These are phyloP conservation scores for Ceratocystis variospora DNA, from an alignment of 2,329 filamentous ascomycete species.

Conservation along the genomic window DNA sequence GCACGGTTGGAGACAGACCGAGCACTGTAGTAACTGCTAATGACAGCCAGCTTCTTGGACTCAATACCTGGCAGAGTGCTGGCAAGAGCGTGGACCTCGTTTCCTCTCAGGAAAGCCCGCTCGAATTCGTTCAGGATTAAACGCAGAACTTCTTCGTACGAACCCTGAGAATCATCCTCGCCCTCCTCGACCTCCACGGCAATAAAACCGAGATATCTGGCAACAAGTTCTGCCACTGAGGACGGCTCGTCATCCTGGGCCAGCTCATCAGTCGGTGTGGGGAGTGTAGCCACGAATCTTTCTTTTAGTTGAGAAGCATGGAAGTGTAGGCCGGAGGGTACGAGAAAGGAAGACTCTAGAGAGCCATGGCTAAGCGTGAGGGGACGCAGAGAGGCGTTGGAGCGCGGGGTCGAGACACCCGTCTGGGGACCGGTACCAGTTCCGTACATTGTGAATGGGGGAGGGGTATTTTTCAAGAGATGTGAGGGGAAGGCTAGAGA, in stretches of 20 bases:
- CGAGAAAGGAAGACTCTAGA: slow-evolving; percentile 89
- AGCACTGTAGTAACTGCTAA: slow-evolving; percentile 83
- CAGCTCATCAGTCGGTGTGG: slow-evolving; percentile 86
- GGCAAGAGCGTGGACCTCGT: slow-evolving; percentile 87
- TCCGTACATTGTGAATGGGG: slow-evolving; percentile 61
- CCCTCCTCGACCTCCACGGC: slow-evolving; percentile 81
- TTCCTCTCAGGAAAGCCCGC: slow-evolving; percentile 82
- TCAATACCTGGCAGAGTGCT: slow-evolving; percentile 78
- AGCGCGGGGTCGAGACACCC: slow-evolving; percentile 91
- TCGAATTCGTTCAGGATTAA: slow-evolving; percentile 92
- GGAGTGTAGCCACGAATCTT: slow-evolving; percentile 70
- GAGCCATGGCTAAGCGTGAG: slow-evolving; percentile 84
- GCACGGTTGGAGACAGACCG: slow-evolving; percentile 70
- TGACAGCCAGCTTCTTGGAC: slow-evolving; percentile 79
- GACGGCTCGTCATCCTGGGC: slow-evolving; percentile 99
- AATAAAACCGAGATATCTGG: slow-evolving; percentile 82
- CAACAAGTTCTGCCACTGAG: slow-evolving; percentile 81
- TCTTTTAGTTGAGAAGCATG: slow-evolving; percentile 91
- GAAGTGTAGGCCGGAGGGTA: slow-evolving; percentile 91
- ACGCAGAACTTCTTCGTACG: slow-evolving; percentile 85
- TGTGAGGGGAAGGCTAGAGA: neutral
- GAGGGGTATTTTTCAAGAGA: slow-evolving; percentile 18
- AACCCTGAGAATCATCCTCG: slow-evolving; percentile 77
- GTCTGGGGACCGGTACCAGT: slow-evolving; percentile 74
- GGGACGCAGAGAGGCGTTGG: slow-evolving; percentile 80